These are phyloP conservation scores for Ogataea philodendri DNA, from an alignment of 805 yeast species.

Conservation along the genomic window DNA sequence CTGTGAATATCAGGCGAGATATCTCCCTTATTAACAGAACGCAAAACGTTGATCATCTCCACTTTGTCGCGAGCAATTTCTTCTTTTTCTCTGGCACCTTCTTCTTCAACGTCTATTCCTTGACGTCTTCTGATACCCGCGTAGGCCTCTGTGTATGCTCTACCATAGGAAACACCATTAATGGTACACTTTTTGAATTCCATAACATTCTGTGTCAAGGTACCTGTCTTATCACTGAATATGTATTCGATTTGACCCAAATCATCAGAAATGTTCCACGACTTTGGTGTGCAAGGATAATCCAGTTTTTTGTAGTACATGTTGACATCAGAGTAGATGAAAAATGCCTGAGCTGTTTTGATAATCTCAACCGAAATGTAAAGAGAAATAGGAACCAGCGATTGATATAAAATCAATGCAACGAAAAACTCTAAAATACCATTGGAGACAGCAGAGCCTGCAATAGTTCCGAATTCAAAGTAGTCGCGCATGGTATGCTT, in stretches of 20 bases:
- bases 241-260: constrained; percentile 83
- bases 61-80: constrained; percentile 56
- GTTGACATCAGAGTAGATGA: constrained; percentile 70
- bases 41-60: constrained; percentile 52
- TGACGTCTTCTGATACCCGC: constrained; percentile 76
- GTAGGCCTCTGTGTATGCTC: constrained; percentile 80
- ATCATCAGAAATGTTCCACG: constrained; percentile 86
- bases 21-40: constrained; percentile 34
- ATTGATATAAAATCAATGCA: constrained; percentile 71
- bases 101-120: constrained; percentile 71
- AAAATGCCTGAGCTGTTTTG: constrained; percentile 77
- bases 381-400: constrained; percentile 78
- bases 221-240: constrained; percentile 83
- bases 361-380: constrained; percentile 81
- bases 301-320: constrained; percentile 70
- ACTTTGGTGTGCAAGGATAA: constrained; percentile 79
- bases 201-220: constrained; percentile 81
- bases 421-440: constrained; percentile 76
- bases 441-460: constrained; percentile 60
- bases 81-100: constrained; percentile 48
- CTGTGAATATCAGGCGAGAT: constrained; percentile 41
- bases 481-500: constrained; percentile 51
- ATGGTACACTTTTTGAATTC: constrained; percentile 81
- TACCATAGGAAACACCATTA: constrained; percentile 68
- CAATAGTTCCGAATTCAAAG: constrained; percentile 70